Conservation (phyloP, 2,329 filamentous ascomycete genomes). For the Claviceps africana region DNA sequence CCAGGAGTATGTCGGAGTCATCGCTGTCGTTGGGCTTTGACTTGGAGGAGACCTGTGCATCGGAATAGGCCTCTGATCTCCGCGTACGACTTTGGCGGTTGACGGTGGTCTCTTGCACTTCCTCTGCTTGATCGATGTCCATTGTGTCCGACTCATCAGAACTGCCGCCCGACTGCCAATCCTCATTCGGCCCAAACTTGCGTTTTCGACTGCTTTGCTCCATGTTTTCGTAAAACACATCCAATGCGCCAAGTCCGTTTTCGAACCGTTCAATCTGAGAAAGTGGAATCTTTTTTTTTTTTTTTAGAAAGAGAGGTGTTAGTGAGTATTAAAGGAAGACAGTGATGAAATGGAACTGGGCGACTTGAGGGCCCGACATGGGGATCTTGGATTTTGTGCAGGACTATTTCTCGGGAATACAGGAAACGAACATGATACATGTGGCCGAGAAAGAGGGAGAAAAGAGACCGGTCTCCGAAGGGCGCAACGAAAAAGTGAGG, state of each 20-base stretch:
- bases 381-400: neutral
- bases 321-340: slow-evolving; percentile 4
- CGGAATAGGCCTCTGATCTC: neutral
- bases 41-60: slow-evolving; percentile 1
- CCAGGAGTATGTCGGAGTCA: neutral
- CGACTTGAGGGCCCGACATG: neutral
- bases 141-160: slow-evolving; percentile 14
- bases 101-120: slow-evolving; percentile 10
- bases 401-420: neutral
- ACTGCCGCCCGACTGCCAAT: slow-evolving; percentile 15
- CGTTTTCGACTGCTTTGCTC: slow-evolving; percentile 15
- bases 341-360: neutral
- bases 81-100: neutral
- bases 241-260: slow-evolving; percentile 20
- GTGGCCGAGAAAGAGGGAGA: neutral
- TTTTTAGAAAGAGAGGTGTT: slow-evolving; percentile 3
- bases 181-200: slow-evolving; percentile 15
- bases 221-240: slow-evolving; percentile 9
- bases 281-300: slow-evolving; percentile 16
- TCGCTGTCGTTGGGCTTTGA: slow-evolving; percentile 2
- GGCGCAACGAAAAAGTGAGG: neutral
- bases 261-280: slow-evolving; percentile 17
- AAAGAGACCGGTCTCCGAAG: neutral
- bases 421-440: neutral
- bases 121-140: slow-evolving; percentile 13